Conservation (phyloP, 345 rosid genomes). For the Lepidium sativum region DNA sequence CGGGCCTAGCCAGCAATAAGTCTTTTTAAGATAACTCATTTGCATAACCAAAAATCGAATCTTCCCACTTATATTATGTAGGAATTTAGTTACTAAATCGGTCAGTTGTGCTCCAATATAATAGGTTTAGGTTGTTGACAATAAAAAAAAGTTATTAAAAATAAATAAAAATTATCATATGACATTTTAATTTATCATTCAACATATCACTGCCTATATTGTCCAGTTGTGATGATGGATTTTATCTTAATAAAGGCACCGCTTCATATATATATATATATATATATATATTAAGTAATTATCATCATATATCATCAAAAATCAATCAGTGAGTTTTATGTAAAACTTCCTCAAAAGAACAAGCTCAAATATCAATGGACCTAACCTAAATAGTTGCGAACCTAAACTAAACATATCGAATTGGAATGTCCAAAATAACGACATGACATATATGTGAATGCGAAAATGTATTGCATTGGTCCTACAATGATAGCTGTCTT, state of each 20-base stretch:
- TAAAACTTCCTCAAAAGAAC: neutral
- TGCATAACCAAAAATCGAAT: too few species aligned
- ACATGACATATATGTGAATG: conserved; percentile 21
- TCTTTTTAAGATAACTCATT: too few species aligned
- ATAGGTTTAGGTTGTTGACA: too few species aligned
- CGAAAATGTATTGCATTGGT: conserved; percentile 19
- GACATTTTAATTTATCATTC: neutral
- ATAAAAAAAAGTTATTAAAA: too few species aligned
- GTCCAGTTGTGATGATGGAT: neutral
- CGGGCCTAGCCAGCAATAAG: too few species aligned
- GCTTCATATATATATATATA: neutral
- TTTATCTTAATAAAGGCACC: conserved; percentile 10
- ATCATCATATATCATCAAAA: neutral
- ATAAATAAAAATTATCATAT: neutral
- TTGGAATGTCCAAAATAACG: conserved; percentile 21
- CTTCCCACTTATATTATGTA: too few species aligned
- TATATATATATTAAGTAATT: too few species aligned
- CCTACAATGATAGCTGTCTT: conserved; percentile 30
- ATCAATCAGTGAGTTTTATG: neutral
- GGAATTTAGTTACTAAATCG: too few species aligned
- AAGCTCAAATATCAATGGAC: conserved; percentile 2
- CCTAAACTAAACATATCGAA: conserved; percentile 13
- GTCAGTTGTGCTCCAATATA: too few species aligned
- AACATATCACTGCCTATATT: neutral
- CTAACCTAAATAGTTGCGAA: neutral